These are phyloP conservation scores for Penicillium tannophilum DNA, from an alignment of 495 filamentous ascomycete species.

Conservation along the genomic window DNA sequence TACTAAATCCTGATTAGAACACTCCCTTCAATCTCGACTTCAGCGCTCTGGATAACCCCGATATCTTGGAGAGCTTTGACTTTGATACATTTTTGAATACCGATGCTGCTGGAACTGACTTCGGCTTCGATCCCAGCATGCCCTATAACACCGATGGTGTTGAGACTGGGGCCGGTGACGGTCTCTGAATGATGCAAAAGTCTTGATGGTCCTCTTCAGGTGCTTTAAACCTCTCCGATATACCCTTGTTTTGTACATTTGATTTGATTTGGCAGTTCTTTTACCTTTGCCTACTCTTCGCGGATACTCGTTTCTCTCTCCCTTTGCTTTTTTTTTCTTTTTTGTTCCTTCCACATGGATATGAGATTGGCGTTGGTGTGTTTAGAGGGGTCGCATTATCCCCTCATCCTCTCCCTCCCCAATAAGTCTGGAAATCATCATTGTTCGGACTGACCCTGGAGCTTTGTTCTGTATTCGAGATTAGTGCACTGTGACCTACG, in stretches of 20 bases:
- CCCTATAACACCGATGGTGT: constrained; percentile 49
- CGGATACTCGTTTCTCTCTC: constrained; percentile 25
- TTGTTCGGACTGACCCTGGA: constrained; percentile 14
- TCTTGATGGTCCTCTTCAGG: constrained; percentile 41
- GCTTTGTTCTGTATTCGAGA: constrained; percentile 36
- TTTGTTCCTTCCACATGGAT: constrained; percentile 28
- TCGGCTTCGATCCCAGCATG: constrained; percentile 55
- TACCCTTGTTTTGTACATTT: constrained; percentile 54
- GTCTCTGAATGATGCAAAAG: constrained; percentile 44
- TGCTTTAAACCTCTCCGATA: constrained; percentile 43
- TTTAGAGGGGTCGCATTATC: constrained; percentile 30
- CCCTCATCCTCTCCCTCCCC: constrained; percentile 28
- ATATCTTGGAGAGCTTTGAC: constrained; percentile 91
- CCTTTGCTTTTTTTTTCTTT: constrained; percentile 13
- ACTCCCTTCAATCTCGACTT: constrained; percentile 61
- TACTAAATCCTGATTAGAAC: constrained; percentile 19
- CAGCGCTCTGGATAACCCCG: constrained; percentile 56
- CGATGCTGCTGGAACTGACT: constrained; percentile 52
- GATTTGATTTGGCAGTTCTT: constrained; percentile 27
- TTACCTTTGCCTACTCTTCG: constrained; percentile 20
- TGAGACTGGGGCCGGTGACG: constrained; percentile 53
- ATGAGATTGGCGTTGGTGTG: constrained; percentile 50
- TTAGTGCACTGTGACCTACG: constrained; percentile 40
- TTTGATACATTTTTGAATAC: constrained; percentile 91
- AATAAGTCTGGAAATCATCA: constrained; percentile 11